Evolutionary conservation across 2,329 filamentous ascomycete genomes (phyloP), one percentile per base, ranked within the genome.

Genomic region (Penicillium fuscoglaucum): DNA sequence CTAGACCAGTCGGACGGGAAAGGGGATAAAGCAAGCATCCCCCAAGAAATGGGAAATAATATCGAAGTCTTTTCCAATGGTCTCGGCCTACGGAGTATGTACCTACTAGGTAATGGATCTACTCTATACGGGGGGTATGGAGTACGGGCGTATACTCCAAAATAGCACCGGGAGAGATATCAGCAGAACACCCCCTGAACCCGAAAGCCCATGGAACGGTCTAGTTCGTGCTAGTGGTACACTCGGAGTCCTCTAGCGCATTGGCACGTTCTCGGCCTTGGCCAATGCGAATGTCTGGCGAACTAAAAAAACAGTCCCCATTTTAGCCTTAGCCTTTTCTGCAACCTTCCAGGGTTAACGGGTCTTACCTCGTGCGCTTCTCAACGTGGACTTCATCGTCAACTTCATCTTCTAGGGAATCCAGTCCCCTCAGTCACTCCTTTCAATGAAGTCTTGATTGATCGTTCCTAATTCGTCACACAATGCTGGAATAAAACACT

Each of bases 201-300:
- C 31, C 31, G 31, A 21, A 4, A 35, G 15, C 6, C 62, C 64
- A 67, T 61, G 59, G 64, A 66, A 62, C 64, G 64, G 59, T 66
- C 65, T 67, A 67, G 65, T 65, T 59, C 64, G 60, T 56, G 35
- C 47, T 64, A 64, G 64, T 58, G 59, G 31, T 43, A 40, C 26
- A 26, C 39, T 29, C 13, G 39, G 49, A 24, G 19, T 17, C 15
- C 28, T 29, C 6, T 46, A 41, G 40, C 44, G 39, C 52, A 33
- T 48, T 40, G 45, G 33, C 31, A 33, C 10, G 55, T 54, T 53
- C 47, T 62, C 50, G 63, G 61, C 57, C 61, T 64, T 60, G 58
- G 63, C 58, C 39, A 29, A 17, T 41, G n/a, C n/a, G 12, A 47
- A 15, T 21, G 44, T 10, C 26, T 29, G 1, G 8, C 5, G 13